Evolutionary conservation across 2,329 filamentous ascomycete genomes (phyloP), one percentile per base, ranked within the genome.

Genomic region (Graphiopsis chlorocephala): DNA sequence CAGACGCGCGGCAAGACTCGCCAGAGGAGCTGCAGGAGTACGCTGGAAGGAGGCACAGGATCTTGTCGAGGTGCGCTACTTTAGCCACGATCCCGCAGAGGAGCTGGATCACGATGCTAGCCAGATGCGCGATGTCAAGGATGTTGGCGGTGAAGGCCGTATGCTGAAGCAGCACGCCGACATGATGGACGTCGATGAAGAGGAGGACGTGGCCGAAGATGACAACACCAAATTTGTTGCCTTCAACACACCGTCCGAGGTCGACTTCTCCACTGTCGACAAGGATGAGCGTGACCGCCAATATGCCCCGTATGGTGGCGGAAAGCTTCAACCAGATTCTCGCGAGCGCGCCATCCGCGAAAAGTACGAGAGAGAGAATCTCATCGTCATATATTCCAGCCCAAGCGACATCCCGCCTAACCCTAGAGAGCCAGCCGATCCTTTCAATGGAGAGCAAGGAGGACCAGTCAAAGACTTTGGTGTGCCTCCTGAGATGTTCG

Each of bases 41-140:
- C 84, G 79, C 7, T 94, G 90, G 83, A 90, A 88, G 72, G 83
- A 86, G 0, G 90, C 89, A 58, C 79, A 84, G 20, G 84, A 87
- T 31, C 82, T 94, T 31, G 88, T 88, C 1, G 81, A 90, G 69
- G 80, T 92, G 63, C 85, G 86, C 68, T 80, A 88, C 58, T 93
- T 93, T 77, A 86, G 87, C 63, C 90, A 91, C 71, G 88, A 92
- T 67, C 87, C 86, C 1, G 84, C 85, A 1, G 90, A 93, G 73
- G 89, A 92, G 69, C 83, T 88, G 64, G 88, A 87, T 61, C 84
- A 90, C 63, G 85, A 86, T 62, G 82, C 84, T 63, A 89, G 87
- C 71, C 88, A 91, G 83, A 84, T 89, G 47, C 86, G 86, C 57
- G 90, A 93, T 75, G 89, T 89, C 4, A 85, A 85, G 31, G 90